Percentiles rank a stretch among this genome's conserved stretches.
Conservation (phyloP, 805 yeast genomes). For the Diddensiella santjacobensis region DNA sequence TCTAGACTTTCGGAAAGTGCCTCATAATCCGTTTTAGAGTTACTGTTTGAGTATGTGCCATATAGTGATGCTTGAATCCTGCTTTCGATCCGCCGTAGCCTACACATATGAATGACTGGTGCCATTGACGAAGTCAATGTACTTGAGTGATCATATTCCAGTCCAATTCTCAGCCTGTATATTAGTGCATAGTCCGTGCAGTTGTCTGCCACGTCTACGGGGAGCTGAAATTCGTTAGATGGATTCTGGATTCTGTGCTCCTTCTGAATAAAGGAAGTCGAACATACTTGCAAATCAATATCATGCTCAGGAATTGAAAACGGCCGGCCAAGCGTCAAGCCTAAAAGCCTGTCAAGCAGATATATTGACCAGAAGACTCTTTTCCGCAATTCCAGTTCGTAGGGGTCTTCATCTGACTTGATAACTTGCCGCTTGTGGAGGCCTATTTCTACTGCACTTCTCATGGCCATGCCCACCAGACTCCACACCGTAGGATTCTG, state of each 20-base stretch:
- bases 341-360: constrained; percentile 36
- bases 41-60: constrained; percentile 1
- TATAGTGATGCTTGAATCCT: constrained; percentile 12
- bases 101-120: constrained; percentile 12
- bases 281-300: constrained; percentile 62
- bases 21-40: constrained; percentile 3
- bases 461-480: constrained; percentile 15
- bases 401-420: constrained; percentile 43
- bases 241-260: too few species aligned
- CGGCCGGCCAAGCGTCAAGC: constrained; percentile 83
- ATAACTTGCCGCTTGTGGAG: constrained; percentile 14
- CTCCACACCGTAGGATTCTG: constrained; percentile 14
- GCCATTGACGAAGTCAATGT: constrained; percentile 6
- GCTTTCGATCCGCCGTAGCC: constrained; percentile 16
- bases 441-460: constrained; percentile 16
- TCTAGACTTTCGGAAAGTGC: constrained; percentile 8
- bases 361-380: constrained; percentile 16
- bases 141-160: background rate
- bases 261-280: too few species aligned
- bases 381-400: constrained; percentile 29
- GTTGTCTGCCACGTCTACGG: constrained; percentile 14
- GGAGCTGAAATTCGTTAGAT: constrained; percentile 4
- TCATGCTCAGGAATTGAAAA: constrained; percentile 71
- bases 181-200: constrained; percentile 1
- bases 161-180: constrained; percentile 6